phyloP scores from a whole-genome alignment of 345 rosid genomes.

The Theobroma cacao region DNA sequence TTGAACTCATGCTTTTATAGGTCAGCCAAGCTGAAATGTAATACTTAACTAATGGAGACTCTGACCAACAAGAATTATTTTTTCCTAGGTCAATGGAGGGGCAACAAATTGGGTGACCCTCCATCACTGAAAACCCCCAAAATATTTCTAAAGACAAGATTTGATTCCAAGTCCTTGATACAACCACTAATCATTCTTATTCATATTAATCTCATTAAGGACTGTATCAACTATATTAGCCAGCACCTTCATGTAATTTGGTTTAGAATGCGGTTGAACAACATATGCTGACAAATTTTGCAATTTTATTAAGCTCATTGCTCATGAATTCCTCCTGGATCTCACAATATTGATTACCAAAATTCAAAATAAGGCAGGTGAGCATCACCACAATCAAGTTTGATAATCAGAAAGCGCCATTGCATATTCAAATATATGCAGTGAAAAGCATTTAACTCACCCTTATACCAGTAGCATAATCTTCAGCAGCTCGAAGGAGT shows the following conservation, averaged over 20 bases:
- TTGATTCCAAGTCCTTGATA: neutral
- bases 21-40: neutral
- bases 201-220: neutral
- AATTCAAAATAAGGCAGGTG: neutral
- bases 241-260: neutral
- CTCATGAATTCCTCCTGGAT: neutral
- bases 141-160: neutral
- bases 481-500: slow-evolving; percentile 97
- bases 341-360: neutral
- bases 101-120: neutral
- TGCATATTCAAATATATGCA: neutral
- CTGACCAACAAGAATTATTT: neutral
- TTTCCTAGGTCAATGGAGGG: neutral
- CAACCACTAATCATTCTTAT: neutral
- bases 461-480: slow-evolving; percentile 91
- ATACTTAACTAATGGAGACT: neutral
- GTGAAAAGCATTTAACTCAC: slow-evolving; percentile 40
- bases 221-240: neutral
- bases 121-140: neutral
- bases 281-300: neutral
- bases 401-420: neutral
- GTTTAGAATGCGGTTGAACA: slow-evolving; percentile 6
- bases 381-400: neutral
- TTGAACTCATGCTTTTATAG: neutral
- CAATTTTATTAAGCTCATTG: neutral